Evolutionary conservation across 495 filamentous ascomycete genomes (phyloP), one percentile per base, ranked within the genome.

Genomic region (Aspergillus sclerotioniger): DNA sequence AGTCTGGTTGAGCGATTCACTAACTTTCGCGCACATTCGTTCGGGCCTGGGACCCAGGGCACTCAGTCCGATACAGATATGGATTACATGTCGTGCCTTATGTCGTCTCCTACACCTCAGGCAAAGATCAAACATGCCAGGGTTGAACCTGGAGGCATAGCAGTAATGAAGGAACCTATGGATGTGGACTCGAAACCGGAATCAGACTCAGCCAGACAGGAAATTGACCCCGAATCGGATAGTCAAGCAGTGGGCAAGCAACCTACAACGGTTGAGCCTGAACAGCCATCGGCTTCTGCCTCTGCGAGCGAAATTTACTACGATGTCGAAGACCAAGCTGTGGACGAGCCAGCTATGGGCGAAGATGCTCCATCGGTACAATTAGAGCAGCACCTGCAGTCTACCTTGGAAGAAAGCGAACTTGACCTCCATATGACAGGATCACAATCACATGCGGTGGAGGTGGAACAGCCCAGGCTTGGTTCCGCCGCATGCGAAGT

Each of bases 1-100:
- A 71, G 68, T 60, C 52, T 74, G 17, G 64, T 67, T 32, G 62
- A 69, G 25, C 59, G 60, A n/a, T 60, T 72, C 9, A 65, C 68
- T 1, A 64, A 71, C 19, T 58, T 72, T 16, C 67, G 68, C 29
- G 58, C 70, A 13, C 59, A 66, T 19, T 73, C 70, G 0, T 69
- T 70, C 25, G 62, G 43, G 8, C 60, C 55, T 15, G 33, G 35
- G 13, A 54, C 49, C 9, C 51, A 53, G 32, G 54, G 35, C 28
- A 33, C 33, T 17, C 43, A 49, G 39, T 54, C 60, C 13, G 57
- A 58, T 9, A 50, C 52, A 4, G 59, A 58, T 16, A 53, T 35
- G 39, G 59, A 62, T 19, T 33, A 51, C 10, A 54, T 54, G 17
- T 57, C 62, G 13, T 25, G 37, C 8, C 6, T 20, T 19, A 53